Evolutionary conservation across 1,139 yeast genomes (phyloP).

Genomic region (Ogataea hybrid): DNA sequence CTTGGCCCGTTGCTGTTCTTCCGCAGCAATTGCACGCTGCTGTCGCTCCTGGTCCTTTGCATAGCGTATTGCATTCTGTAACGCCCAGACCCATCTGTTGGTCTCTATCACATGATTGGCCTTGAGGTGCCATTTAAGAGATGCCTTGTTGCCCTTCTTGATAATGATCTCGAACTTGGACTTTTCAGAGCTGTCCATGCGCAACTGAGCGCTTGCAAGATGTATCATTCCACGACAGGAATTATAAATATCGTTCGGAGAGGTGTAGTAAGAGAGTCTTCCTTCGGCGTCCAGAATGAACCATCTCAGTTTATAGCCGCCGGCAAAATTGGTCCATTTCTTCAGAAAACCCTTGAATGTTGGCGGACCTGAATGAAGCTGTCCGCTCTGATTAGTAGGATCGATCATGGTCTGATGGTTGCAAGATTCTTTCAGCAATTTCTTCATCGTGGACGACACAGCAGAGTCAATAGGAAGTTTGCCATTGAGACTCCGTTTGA

Average conservation of each 20-base stretch:
- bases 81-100: slow-evolving; percentile 95
- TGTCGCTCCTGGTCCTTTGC: slow-evolving; percentile 69
- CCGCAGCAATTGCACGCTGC: slow-evolving; percentile 18
- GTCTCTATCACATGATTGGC: slow-evolving; percentile 97
- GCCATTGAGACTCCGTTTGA: slow-evolving; percentile 80
- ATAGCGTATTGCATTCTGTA: slow-evolving; percentile 83
- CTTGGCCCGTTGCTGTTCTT: slow-evolving; percentile 9
- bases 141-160: slow-evolving; percentile 41
- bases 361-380: slow-evolving; percentile 53
- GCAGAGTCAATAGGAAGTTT: slow-evolving; percentile 76
- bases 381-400: slow-evolving; percentile 40
- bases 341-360: slow-evolving; percentile 86
- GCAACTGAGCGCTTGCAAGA: slow-evolving; percentile 77
- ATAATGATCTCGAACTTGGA: slow-evolving; percentile 84
- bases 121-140: slow-evolving; percentile 83
- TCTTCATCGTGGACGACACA: slow-evolving; percentile 45
- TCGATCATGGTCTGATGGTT: slow-evolving; percentile 77
- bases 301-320: slow-evolving; percentile 93
- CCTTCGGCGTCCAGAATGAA: slow-evolving; percentile 84
- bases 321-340: slow-evolving; percentile 96
- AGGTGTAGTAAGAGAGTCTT: slow-evolving; percentile 80
- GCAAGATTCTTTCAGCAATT: slow-evolving; percentile 71
- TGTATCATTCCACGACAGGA: slow-evolving; percentile 89
- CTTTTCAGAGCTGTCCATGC: slow-evolving; percentile 88
- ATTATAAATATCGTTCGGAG: slow-evolving; percentile 86